Base-by-base conservation (phyloP, 148 eudicot species). In the Polygonum aviculare region DNA sequence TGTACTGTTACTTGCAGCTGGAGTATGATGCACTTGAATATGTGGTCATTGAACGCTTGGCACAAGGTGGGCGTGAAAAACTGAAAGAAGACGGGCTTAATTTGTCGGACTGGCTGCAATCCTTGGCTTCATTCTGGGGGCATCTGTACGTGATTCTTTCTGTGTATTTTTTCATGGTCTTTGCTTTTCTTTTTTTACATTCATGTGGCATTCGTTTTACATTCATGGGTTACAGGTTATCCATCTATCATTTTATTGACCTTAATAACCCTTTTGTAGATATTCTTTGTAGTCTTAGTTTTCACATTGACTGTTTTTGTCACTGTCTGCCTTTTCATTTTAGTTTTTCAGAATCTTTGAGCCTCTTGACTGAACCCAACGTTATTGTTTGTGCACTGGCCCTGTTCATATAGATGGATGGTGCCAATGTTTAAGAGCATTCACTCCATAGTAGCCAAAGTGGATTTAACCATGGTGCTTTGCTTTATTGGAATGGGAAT, bases 71-170 rank as follows among this genome's bases (percentile, higher is more conserved):
- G 49, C 98, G 98, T 38, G 94, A 90, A 51, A 96, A 96, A 84
- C 90, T 96, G 22, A 96, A 96, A 79, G 99, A 93, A 63, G 98
- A 96, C 72, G 99, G 98, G 74, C 88, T 96, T 77, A 96, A 96
- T 86, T 85, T 96, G 87, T 93, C 99, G 44, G 98, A 96, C 77
- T 96, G 99, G 99, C 98, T 96, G 79, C 98, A 93, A 80, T 96
- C 94, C n/a, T 79, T 96, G 85, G 99, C 99, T 62, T 93, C 96
- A 54, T 96, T 96, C 85, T 96, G 99, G 99, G 99, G 99, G 77
- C 99, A 93, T 86, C 80, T 96, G 99, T 96, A 93, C 76, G 99
- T 86, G 67, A 51, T 79, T 75, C 51, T 47, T 39, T 74, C 44
- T 41, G 5, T 36, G 3, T 65, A 15, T 65, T 15, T 33, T 4